Evolutionary conservation across 805 yeast genomes (phyloP).

Genomic region (Blastobotrys americana): DNA sequence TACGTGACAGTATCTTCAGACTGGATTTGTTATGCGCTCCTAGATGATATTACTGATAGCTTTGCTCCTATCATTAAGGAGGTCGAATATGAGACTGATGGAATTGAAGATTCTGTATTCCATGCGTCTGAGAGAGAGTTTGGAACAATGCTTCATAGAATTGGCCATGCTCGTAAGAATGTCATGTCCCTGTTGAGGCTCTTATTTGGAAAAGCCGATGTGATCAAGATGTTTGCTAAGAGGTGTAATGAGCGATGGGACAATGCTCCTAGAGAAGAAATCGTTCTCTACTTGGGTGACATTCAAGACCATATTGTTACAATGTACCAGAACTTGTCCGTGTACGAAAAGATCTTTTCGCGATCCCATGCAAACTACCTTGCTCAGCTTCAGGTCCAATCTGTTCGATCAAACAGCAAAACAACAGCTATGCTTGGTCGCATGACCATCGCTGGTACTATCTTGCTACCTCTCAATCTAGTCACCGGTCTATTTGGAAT

Average conservation of each 20-base stretch:
- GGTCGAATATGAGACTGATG: slow-evolving; percentile 56
- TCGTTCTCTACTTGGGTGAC: slow-evolving; percentile 88
- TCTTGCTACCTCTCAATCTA: slow-evolving; percentile 81
- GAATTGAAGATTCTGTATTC: slow-evolving; percentile 75
- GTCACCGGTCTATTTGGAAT: slow-evolving; percentile 92
- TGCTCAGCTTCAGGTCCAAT: slow-evolving; percentile 90
- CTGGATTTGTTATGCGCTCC: slow-evolving; percentile 60
- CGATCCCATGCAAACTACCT: slow-evolving; percentile 87
- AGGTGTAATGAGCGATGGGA: slow-evolving; percentile 73
- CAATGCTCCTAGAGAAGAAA: slow-evolving; percentile 71
- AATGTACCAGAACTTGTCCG: slow-evolving; percentile 83
- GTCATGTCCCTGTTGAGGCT: slow-evolving; percentile 90
- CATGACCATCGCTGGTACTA: slow-evolving; percentile 84
- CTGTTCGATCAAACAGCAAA: slow-evolving; percentile 75
- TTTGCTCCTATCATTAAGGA: slow-evolving; percentile 55
- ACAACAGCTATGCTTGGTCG: slow-evolving; percentile 83
- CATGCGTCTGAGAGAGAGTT: slow-evolving; percentile 69
- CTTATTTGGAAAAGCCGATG: slow-evolving; percentile 91
- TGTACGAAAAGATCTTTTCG: slow-evolving; percentile 89
- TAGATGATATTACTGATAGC: slow-evolving; percentile 59
- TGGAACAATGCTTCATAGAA: slow-evolving; percentile 63
- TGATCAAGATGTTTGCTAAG: slow-evolving; percentile 91
- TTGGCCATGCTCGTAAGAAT: slow-evolving; percentile 83
- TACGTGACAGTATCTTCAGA: slow-evolving; percentile 54
- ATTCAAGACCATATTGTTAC: slow-evolving; percentile 95